Base-by-base conservation (phyloP, 2,329 filamentous ascomycete genomes). In the Scedosporium aurantiacum region DNA sequence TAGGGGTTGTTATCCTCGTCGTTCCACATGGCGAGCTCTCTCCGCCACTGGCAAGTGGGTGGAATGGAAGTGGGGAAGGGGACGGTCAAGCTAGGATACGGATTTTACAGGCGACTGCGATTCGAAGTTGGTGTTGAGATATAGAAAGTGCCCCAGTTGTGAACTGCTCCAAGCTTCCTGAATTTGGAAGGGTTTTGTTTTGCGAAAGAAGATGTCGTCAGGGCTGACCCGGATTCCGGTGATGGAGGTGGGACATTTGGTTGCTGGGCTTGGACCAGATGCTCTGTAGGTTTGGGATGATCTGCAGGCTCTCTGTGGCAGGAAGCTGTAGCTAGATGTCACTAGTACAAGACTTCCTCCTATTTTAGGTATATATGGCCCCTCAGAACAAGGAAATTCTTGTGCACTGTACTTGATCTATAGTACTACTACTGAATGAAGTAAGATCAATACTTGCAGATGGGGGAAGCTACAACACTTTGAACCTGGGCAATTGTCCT, bases 1-100 rank as follows among this genome's bases (percentile, higher is more conserved):
- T 97, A 97, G 4, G 93, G 93, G 73, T 97, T 97, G 77, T 97
- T 97, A 72, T 97, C 91, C 77, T 97, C 93, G 79, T 97, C 92
- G 82, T 97, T 95, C 93, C 93, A 97, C 93, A 97, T 97, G 25
- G 58, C 60, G 60, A 27, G 18, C 58, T 54, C 55, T 58, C 41
- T 61, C 60, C 32, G 41, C 55, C 23, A 47, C 47, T 54, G 50
- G 7, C 18, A 16, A 54, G 50, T 25, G 16, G 18, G 23, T 23
- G n/a, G 21, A 54, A 54, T 54, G 18, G 18, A 21, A 23, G 50
- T 6, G 23, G 23, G 23, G 18, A 27, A 23, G 27, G 50, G 12
- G n/a, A 54, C 6, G 27, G 12, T 54, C 12, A 54, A 54, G 50
- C 23, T 54, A 16, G 50, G 7, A 54, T 23, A 54, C 12, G 21